Base-by-base conservation (phyloP, 352 stramenopile genomes). In the Peronospora belbahrii region DNA sequence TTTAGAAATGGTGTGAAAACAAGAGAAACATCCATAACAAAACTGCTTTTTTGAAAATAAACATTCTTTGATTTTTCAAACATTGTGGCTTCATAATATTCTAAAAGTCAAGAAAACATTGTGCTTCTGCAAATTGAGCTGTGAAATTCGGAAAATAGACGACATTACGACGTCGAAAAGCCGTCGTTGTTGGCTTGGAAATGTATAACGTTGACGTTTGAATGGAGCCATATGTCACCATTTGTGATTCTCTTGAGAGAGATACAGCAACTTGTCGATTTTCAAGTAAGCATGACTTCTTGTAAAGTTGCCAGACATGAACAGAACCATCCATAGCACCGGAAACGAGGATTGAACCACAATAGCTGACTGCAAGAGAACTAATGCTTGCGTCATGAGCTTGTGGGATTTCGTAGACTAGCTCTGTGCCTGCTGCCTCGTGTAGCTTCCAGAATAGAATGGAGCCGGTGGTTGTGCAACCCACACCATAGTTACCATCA, bases 371-470 rank as follows among this genome's bases (percentile, higher is more conserved):
- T 4, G 59, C 63, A 3, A 92, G 57, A 30, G 75, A 63, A 18
- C 62, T 83, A 44, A 92, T 74, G 47, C 75, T 73, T 14, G 71
- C 56, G 6, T 79, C 69, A 37, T 88, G 74, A 15, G 72, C 75
- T 30, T 68, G 67, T 1, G 67, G 59, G 15, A 88, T 80, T 23
- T 83, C 65, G 34, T 70, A 85, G 7, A 86, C 51, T n/a, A 79
- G 32, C 20, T 80, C 70, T 1, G 61, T 65, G 6, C 65, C 74
- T 25, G 37, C 19, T 6, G 49, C 30, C 5, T 71, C 55, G 34
- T 74, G 62, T 13, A 88, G 37, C 39, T 83, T 79, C 79, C 76
- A 88, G 45, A 88, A 85, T 13, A 85, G 62, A 19, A 87, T 46
- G 18, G 63, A 66, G 13, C 75, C 79, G 20, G 69, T 68, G 1